Conservation (phyloP, 805 yeast genomes). For the Candida verbasci region DNA sequence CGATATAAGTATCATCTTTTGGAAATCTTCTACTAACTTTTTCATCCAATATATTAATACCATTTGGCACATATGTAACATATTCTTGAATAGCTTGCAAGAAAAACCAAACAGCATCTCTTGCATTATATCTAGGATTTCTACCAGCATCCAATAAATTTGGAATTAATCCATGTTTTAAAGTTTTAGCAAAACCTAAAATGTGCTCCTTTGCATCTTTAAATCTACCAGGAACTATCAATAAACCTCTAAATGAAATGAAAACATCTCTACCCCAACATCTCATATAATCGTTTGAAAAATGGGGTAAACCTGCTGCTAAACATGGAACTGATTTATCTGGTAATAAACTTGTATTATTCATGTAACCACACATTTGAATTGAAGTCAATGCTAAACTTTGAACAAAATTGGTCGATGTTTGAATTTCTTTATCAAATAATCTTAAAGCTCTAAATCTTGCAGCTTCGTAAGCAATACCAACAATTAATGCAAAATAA, state of each 20-base stretch:
- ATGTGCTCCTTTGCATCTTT: slow-evolving; percentile 81
- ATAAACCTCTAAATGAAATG: slow-evolving; percentile 76
- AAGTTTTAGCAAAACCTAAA: slow-evolving; percentile 80
- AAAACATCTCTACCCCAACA: slow-evolving; percentile 99
- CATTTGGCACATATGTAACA: slow-evolving; percentile 61
- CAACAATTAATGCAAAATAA: slow-evolving; percentile 78
- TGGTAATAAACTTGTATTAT: slow-evolving; percentile 74
- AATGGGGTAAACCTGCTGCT: slow-evolving; percentile 97
- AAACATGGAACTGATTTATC: slow-evolving; percentile 58
- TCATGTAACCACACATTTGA: slow-evolving; percentile 78
- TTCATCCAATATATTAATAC: slow-evolving; percentile 61
- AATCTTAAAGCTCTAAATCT: slow-evolving; percentile 59
- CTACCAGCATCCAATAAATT: slow-evolving; percentile 88
- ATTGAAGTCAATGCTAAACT: slow-evolving; percentile 74
- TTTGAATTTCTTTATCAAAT: slow-evolving; percentile 51
- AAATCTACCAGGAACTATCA: slow-evolving; percentile 71
- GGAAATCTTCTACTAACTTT: slow-evolving; percentile 84
- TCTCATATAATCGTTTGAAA: slow-evolving; percentile 86
- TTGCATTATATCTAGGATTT: slow-evolving; percentile 90
- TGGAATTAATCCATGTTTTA: slow-evolving; percentile 94
- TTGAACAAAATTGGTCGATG: slow-evolving; percentile 71
- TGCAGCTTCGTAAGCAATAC: slow-evolving; percentile 80
- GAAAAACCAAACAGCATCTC: slow-evolving; percentile 97
- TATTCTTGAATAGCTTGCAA: slow-evolving; percentile 87
- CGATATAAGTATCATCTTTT: slow-evolving; percentile 73